A percentile compares a stretch with the other conserved stretches of the same genome.
Conservation (phyloP, 305 asterid genomes). For the Rubia balearica region DNA sequence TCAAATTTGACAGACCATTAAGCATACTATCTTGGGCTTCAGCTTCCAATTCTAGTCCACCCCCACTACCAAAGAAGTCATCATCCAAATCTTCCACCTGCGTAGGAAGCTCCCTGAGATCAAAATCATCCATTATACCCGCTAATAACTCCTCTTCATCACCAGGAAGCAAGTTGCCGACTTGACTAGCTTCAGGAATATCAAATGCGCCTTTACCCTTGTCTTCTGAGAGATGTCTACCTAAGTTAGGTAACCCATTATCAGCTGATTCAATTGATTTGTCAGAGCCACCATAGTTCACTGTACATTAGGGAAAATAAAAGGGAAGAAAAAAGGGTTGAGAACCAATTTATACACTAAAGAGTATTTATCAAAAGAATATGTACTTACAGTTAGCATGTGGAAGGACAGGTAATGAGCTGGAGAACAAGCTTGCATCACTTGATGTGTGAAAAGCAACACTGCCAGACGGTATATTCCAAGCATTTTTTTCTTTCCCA, state of each 20-base stretch:
- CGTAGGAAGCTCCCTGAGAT: slow-evolving; percentile 73
- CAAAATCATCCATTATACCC: slow-evolving; percentile 80
- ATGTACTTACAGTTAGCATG: slow-evolving; percentile 52
- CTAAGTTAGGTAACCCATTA: slow-evolving; percentile 49
- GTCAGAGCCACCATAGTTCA: slow-evolving; percentile 41
- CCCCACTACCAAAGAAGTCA: slow-evolving; percentile 87
- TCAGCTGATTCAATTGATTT: slow-evolving; percentile 40
- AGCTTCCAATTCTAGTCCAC: slow-evolving; percentile 73
- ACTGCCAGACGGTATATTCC: slow-evolving; percentile 46
- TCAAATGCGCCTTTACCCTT: slow-evolving; percentile 50
- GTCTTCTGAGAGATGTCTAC: slow-evolving; percentile 30
- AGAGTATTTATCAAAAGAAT: background rate
- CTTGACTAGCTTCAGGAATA: slow-evolving; percentile 36
- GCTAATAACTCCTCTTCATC: slow-evolving; percentile 89
- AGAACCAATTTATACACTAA: slow-evolving; percentile 1
- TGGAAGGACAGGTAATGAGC: slow-evolving; percentile 71
- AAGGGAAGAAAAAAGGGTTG: slow-evolving; percentile 3
- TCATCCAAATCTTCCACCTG: slow-evolving; percentile 91
- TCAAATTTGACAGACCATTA: slow-evolving; percentile 43
- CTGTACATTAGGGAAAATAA: slow-evolving; percentile 35
- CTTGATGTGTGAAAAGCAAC: slow-evolving; percentile 39
- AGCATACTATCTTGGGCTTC: slow-evolving; percentile 39
- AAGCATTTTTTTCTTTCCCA: slow-evolving; percentile 39
- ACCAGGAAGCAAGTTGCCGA: slow-evolving; percentile 67
- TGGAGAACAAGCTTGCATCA: slow-evolving; percentile 80